phyloP scores from a whole-genome alignment of 768 basidiomycete species.

The Rhodotorula graminis region DNA sequence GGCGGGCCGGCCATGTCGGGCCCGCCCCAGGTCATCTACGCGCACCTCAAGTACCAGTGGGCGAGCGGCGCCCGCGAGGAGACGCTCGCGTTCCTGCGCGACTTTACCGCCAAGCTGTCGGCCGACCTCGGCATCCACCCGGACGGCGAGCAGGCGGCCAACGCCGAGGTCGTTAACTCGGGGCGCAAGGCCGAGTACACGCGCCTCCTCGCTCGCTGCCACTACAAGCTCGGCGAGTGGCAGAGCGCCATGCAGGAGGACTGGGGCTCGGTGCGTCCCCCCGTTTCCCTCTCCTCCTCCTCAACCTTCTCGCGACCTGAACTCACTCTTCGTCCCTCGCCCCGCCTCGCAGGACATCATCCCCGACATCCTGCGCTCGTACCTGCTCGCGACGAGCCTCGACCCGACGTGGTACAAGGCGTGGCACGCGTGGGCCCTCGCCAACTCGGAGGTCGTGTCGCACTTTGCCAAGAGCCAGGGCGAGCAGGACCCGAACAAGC shows the following conservation, averaged over 20 bases:
- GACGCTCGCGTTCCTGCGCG: slow-evolving; percentile 72
- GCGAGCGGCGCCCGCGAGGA: slow-evolving; percentile 72
- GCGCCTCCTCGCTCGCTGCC: slow-evolving; percentile 88
- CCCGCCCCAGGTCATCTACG: slow-evolving; percentile 91
- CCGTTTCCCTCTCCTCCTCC: background rate
- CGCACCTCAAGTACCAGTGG: slow-evolving; percentile 94
- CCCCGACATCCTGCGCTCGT: slow-evolving; percentile 75
- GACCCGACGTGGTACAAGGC: slow-evolving; percentile 98
- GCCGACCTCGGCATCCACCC: slow-evolving; percentile 66
- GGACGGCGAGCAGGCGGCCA: slow-evolving; percentile 42
- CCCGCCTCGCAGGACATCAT: slow-evolving; percentile 59
- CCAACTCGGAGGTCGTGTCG: slow-evolving; percentile 88
- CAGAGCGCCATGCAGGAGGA: slow-evolving; percentile 72
- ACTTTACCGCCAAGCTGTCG: slow-evolving; percentile 71
- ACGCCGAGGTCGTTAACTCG: slow-evolving; percentile 44
- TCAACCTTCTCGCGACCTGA: background rate
- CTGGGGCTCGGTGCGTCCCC: slow-evolving; percentile 65
- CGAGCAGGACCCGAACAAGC: slow-evolving; percentile 55
- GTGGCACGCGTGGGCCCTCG: slow-evolving; percentile 97
- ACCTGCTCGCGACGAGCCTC: slow-evolving; percentile 79
- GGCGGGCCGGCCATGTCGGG: slow-evolving; percentile 55
- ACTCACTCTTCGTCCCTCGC: background rate
- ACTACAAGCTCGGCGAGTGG: slow-evolving; percentile 95
- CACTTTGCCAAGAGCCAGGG: slow-evolving; percentile 65
- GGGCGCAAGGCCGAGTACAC: slow-evolving; percentile 62